phyloP scores from a whole-genome alignment of 2,329 filamentous ascomycete species.

The Elsinoe necatrix region DNA sequence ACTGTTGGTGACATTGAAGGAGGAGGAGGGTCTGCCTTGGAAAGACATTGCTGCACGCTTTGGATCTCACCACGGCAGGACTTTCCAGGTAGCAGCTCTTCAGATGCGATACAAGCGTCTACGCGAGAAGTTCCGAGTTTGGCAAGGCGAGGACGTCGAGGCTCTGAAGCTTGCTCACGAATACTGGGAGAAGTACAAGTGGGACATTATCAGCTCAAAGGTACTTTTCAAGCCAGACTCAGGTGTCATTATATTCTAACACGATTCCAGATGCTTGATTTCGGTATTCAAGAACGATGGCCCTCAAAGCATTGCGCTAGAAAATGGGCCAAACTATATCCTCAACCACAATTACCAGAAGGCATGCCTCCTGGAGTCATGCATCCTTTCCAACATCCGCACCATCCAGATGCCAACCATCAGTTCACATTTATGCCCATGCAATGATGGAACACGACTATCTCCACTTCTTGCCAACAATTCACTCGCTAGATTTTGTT shows the following conservation, averaged over 20 bases:
- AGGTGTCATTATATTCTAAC: conserved; percentile 11
- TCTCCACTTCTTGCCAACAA: background rate
- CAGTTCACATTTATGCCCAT: conserved; percentile 12
- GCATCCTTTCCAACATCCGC: conserved; percentile 16
- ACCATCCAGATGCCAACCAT: conserved; percentile 8
- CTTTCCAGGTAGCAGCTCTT: conserved; percentile 43
- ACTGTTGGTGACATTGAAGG: conserved; percentile 43
- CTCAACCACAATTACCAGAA: conserved; percentile 20
- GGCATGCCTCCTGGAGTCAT: conserved; percentile 19
- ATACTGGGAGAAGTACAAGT: conserved; percentile 46
- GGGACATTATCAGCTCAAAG: conserved; percentile 46
- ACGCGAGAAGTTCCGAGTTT: conserved; percentile 42
- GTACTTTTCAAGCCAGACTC: conserved; percentile 25
- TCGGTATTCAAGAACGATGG: conserved; percentile 44
- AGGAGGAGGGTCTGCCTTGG: conserved; percentile 46
- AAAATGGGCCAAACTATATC: conserved; percentile 43
- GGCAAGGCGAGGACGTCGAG: conserved; percentile 44
- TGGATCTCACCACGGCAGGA: conserved; percentile 40
- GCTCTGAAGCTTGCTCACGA: conserved; percentile 44
- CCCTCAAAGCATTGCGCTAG: conserved; percentile 41
- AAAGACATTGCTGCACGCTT: conserved; percentile 47
- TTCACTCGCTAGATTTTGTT: conserved; percentile 11
- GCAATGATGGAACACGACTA: background rate
- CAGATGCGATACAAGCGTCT: conserved; percentile 49
- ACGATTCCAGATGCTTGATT: conserved; percentile 42